A percentile compares a stretch with the other conserved stretches of the same genome.
phyloP scores from a whole-genome alignment of 2,329 filamentous ascomycete genomes.

The Apiospora aurea region DNA sequence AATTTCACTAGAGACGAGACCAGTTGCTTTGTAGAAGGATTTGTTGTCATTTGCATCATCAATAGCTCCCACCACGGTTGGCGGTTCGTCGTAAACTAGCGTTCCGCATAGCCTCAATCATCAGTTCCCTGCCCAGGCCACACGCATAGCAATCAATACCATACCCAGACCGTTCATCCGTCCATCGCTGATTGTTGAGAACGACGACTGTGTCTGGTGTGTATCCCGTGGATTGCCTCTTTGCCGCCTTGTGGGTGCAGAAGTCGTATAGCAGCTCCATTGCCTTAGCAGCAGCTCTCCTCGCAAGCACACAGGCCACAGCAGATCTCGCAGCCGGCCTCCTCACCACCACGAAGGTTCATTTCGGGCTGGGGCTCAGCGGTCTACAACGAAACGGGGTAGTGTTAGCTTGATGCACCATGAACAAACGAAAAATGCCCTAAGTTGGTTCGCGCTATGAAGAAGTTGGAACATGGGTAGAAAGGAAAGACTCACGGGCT shows the following conservation, averaged over 20 bases:
- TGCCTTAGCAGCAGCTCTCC: slow-evolving; percentile 50
- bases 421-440: background rate
- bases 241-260: background rate
- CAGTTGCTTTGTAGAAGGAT: background rate
- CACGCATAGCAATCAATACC: background rate
- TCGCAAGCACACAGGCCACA: slow-evolving; percentile 54
- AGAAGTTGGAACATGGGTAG: background rate
- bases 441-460: background rate
- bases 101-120: background rate
- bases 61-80: background rate
- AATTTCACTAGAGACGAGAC: background rate
- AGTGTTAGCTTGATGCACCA: slow-evolving; percentile 8
- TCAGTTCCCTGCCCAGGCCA: background rate
- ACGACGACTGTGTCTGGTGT: too few relatives aligned
- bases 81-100: slow-evolving; percentile 5
- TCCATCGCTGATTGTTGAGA: background rate
- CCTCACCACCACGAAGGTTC: slow-evolving; percentile 52
- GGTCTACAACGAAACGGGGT: slow-evolving; percentile 35
- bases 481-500: slow-evolving; percentile 43
- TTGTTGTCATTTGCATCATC: background rate
- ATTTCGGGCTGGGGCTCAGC: slow-evolving; percentile 52
- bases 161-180: background rate
- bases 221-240: background rate
- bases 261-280: background rate
- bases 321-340: slow-evolving; percentile 54